Percentiles rank a stretch among this genome's conserved stretches.
Conservation (phyloP, 2,329 filamentous ascomycete species). For the Clonostachys solani region DNA sequence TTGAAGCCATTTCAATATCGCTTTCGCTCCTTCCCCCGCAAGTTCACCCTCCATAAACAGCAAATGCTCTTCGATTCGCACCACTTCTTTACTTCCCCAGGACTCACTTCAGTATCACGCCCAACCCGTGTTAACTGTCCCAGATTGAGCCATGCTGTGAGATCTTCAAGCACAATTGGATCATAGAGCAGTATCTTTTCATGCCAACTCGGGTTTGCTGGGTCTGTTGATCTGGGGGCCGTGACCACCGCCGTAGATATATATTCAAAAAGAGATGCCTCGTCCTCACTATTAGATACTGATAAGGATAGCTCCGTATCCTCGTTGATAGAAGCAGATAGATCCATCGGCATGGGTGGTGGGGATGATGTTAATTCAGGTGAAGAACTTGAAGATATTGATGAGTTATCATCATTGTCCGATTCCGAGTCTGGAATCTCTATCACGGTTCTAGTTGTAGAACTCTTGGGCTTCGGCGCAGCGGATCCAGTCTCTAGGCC, state of each 20-base stretch:
- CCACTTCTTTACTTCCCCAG: conserved; percentile 76
- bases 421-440: conserved; percentile 51
- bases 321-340: conserved; percentile 38
- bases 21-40: conserved; percentile 49
- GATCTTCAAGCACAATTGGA: conserved; percentile 81
- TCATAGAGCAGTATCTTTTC: conserved; percentile 95
- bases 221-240: conserved; percentile 43
- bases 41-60: conserved; percentile 66
- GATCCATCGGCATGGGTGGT: conserved; percentile 32
- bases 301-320: conserved; percentile 38
- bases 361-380: conserved; percentile 8
- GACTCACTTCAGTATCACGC: conserved; percentile 60
- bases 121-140: conserved; percentile 59
- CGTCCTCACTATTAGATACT: conserved; percentile 30
- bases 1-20: conserved; percentile 20
- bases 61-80: conserved; percentile 85
- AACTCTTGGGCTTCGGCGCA: background rate
- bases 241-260: conserved; percentile 52
- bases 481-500: too few species aligned
- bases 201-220: conserved; percentile 65
- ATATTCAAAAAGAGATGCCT: conserved; percentile 40
- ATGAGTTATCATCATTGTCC: conserved; percentile 21
- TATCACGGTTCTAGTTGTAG: conserved; percentile 11
- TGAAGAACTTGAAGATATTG: conserved; percentile 1
- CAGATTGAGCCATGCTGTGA: conserved; percentile 77